Evolutionary conservation across 208 protist genomes (phyloP).

Genomic region (Vickermania spadyakhi): DNA sequence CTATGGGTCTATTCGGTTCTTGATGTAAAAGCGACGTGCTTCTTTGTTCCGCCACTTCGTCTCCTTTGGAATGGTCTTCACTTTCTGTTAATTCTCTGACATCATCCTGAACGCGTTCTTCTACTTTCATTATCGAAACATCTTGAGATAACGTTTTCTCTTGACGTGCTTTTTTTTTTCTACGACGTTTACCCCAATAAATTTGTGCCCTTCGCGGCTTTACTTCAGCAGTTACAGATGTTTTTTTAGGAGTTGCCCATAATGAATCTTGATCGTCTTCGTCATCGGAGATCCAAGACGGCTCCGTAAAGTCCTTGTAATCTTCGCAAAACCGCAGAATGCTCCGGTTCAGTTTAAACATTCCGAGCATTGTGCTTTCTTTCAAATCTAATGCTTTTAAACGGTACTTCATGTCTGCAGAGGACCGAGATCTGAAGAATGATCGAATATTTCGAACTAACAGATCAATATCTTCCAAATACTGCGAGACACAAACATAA

Average conservation of each 20-base stretch:
- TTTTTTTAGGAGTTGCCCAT: too few species aligned
- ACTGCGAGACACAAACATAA: constrained; percentile 81
- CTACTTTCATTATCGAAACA: too few species aligned
- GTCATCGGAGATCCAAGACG: constrained; percentile 18
- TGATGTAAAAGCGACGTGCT: too few species aligned
- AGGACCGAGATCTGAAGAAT: constrained; percentile 63
- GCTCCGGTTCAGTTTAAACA: constrained; percentile 72
- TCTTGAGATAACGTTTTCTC: too few species aligned
- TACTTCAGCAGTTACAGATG: too few species aligned
- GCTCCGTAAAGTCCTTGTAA: constrained; percentile 47
- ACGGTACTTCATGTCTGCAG: constrained; percentile 48
- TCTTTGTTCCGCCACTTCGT: too few species aligned
- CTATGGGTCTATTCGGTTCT: too few species aligned
- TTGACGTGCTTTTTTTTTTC: neutral
- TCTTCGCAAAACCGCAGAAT: constrained; percentile 77
- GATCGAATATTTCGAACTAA: constrained; percentile 67
- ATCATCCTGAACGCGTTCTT: too few species aligned
- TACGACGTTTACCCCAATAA: neutral
- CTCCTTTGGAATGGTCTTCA: too few species aligned
- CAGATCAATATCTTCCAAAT: constrained; percentile 73
- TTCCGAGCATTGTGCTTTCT: constrained; percentile 60
- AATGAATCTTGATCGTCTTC: too few species aligned
- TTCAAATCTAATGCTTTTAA: constrained; percentile 68
- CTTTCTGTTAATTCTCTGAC: too few species aligned
- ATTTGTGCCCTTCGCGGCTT: neutral